Evolutionary conservation across 495 filamentous ascomycete species (phyloP).

Genomic region (Geopyxis carbonaria): DNA sequence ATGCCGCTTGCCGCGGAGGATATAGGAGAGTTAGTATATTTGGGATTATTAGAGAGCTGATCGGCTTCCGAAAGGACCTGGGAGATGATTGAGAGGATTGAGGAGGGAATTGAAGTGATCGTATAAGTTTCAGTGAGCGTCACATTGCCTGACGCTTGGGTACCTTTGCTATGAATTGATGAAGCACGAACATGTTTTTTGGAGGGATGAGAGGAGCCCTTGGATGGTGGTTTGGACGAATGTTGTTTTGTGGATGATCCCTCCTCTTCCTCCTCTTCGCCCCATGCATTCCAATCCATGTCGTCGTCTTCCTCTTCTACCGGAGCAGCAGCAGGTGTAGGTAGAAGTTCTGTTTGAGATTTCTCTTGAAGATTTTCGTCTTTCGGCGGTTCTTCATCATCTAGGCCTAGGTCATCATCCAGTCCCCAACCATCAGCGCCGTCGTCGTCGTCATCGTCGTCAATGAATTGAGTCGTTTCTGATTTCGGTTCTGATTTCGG

Average conservation of each 20-base stretch:
- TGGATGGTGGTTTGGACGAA: background rate
- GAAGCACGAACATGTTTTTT: constrained; percentile 3
- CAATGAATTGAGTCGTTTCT: constrained; percentile 5
- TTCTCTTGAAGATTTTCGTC: constrained; percentile 6
- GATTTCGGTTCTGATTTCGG: constrained; percentile 3
- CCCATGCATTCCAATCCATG: constrained; percentile 25
- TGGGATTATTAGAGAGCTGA: constrained; percentile 22
- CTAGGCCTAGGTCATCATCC: constrained; percentile 31
- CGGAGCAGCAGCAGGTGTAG: constrained; percentile 1
- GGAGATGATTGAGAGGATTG: constrained; percentile 51
- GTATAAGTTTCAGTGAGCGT: constrained; percentile 75
- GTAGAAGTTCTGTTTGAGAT: constrained; percentile 8
- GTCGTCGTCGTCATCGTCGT: constrained; percentile 31
- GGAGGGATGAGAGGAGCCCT: constrained; percentile 2
- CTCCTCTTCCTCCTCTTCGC: constrained; percentile 17
- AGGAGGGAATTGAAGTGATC: constrained; percentile 67
- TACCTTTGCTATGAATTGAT: constrained; percentile 5
- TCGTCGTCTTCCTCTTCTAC: constrained; percentile 14
- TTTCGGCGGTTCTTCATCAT: constrained; percentile 16
- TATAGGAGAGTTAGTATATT: constrained; percentile 37
- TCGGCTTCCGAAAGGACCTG: constrained; percentile 35
- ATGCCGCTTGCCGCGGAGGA: constrained; percentile 57
- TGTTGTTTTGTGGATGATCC: constrained; percentile 27
- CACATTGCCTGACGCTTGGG: constrained; percentile 36
- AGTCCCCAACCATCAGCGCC: constrained; percentile 45